Evolutionary conservation across 192 early-diverging fungal species (phyloP), one percentile per base, ranked within the genome.

Genomic region (Coemansia nantahalensis): DNA sequence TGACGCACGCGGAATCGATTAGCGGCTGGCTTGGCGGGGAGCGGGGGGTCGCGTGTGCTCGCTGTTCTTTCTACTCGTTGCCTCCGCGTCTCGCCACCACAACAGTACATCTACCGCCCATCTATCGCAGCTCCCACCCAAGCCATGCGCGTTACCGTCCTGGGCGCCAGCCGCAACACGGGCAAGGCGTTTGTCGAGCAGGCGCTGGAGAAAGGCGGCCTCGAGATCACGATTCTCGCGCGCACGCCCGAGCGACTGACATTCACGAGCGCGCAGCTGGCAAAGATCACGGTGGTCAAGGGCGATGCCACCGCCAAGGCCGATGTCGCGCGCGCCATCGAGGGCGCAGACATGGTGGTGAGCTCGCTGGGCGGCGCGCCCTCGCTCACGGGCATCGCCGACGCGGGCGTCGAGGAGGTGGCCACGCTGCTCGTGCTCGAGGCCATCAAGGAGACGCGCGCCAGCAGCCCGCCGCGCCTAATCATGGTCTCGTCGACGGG

Each of bases 401-500:
- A 68, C 50, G 37, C 50, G 19, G 68, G 64, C 36, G 39, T 67
- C 28, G 67, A 72, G 26, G 55, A 61, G 30, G 28, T 42, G 2
- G 59, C 45, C 6, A 26, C 46, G 13, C 22, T 15, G 41, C 11
- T 41, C 7, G n/a, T 56, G 10, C 37, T 71, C 12, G 55, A 63
- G 30, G 35, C 44, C 10, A 54, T 71, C 37, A 63, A 63, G 32
- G 60, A 63, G 43, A 58, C 55, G 10, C 56, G 56, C 3, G 41
- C 40, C 0, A 36, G 22, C 30, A 63, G 24, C 23, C 51, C 46
- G 24, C 68, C 68, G 14, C 61, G 56, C 4, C 24, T 71, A 21
- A 54, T 71, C 56, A 71, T 71, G 68, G 55, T 71, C 1, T 71
- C 68, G 36, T 71, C 68, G 8, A 59, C 68, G 4, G 68, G 68